Base-by-base conservation (phyloP, 2,329 filamentous ascomycete genomes). In the Trichoderma endophyticum region DNA sequence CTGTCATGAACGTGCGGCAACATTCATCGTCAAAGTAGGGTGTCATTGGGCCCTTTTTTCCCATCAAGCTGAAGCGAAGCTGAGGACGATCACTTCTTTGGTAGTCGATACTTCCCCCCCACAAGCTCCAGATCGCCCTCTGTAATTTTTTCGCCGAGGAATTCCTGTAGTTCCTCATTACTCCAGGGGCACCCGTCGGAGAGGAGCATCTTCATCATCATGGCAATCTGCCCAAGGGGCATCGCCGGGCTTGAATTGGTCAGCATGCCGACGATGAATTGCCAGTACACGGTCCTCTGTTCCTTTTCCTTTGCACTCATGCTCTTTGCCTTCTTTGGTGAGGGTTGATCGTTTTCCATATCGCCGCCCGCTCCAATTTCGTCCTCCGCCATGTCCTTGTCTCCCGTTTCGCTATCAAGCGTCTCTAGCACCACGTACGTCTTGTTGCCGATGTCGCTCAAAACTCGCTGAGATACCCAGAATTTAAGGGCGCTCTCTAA, bases 131-230 rank as follows among this genome's bases (percentile, higher is more conserved):
- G 82, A 76, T 89, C 89, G 34, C 90, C 91, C 56, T 88, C 89
- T 6, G 85, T 84, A n/a, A 95, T 91, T 88, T 97, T 95, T 73
- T 92, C 89, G 9, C 84, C 88, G 72, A 98, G 82, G 79, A 98
- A 92, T 80, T 92, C 92, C 77, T 90, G 89, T 73, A 98, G 83
- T 82, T 98, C 95, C 79, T 97, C 95, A 77, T 93, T 93, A 73
- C 92, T 93, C 87, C 94, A 97, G 0, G 93, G 89, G 79, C 97
- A 98, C 2, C 94, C 95, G 14, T 94, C 94, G 0, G 93, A 89
- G 67, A 98, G 90, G 72, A 95, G 88, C 87, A 98, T 95, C 82
- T 93, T 94, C 86, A 99, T 87, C 93, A 98, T 98, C 91, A 95
- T 97, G 9, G 90, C 87, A 75, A 99, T 97, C 79, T 94, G 89